phyloP scores from a whole-genome alignment of 179 eudicot genomes.

The Spinacia oleracea region DNA sequence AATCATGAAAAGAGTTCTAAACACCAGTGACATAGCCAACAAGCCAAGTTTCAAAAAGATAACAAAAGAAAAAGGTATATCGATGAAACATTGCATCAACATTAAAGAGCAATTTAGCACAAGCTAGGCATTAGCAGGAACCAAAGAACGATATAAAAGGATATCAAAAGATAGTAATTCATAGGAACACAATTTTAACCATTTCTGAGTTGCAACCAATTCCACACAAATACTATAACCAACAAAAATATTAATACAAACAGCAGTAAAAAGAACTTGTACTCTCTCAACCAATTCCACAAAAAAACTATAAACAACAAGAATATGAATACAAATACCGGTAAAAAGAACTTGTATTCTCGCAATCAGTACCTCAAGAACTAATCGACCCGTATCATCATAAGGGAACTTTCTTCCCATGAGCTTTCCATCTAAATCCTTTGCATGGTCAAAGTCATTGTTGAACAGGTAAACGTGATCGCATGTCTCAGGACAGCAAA shows the following conservation, averaged over 20 bases:
- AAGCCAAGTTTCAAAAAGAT: background rate
- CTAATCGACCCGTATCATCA: slow-evolving; percentile 72
- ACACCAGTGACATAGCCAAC: background rate
- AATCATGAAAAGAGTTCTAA: background rate
- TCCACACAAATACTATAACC: background rate
- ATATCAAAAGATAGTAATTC: background rate
- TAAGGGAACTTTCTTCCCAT: slow-evolving; percentile 87
- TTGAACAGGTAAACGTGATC: slow-evolving; percentile 97
- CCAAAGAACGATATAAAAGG: background rate
- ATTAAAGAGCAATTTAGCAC: background rate
- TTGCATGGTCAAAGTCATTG: slow-evolving; percentile 83
- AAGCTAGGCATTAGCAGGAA: background rate
- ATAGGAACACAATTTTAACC: background rate
- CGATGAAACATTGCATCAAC: background rate
- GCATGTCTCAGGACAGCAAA: slow-evolving; percentile 70
- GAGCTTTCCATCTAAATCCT: slow-evolving; percentile 71
- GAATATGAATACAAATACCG: background rate
- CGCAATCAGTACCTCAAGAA: slow-evolving; percentile 58
- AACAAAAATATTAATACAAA: background rate
- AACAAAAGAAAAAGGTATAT: background rate
- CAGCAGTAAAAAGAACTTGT: background rate
- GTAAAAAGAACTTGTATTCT: background rate
- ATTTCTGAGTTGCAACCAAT: background rate
- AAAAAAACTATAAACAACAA: slow-evolving; percentile 6
- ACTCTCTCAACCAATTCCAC: slow-evolving; percentile 45